phyloP scores from a whole-genome alignment of 1,284 basidiomycete species.

The Schizophyllum amplum region DNA sequence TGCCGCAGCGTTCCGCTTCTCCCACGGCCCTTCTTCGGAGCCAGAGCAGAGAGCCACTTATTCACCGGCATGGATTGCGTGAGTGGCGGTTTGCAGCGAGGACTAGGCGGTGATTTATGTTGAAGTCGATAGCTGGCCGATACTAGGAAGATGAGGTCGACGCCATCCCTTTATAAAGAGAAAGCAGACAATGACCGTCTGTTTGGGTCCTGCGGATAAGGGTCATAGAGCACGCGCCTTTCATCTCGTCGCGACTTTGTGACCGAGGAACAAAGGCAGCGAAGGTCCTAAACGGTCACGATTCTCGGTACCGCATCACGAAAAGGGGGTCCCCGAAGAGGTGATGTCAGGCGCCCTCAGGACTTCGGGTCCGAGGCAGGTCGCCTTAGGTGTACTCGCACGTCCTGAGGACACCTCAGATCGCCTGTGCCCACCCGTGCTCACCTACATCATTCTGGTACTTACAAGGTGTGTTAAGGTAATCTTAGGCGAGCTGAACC shows the following conservation, averaged over 20 bases:
- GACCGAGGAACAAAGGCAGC: not conserved
- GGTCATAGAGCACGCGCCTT: not conserved
- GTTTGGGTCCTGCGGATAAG: not conserved
- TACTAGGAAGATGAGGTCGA: no score
- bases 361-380: no score
- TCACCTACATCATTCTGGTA: no score
- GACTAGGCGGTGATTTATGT: no score
- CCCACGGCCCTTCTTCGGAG: not conserved
- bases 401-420: no score
- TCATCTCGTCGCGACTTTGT: not conserved
- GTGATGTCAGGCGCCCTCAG: no score
- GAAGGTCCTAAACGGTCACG: not conserved
- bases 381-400: no score
- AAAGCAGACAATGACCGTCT: not conserved
- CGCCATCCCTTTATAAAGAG: not conserved
- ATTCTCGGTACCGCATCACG: not conserved
- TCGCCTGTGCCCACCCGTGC: no score
- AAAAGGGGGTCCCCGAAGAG: not conserved
- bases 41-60: not conserved
- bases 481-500: no score
- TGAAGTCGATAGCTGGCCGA: no score
- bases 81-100: not conserved
- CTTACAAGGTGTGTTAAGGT: no score
- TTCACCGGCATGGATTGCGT: not conserved
- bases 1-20: not conserved